Base-by-base conservation (phyloP, 2,329 filamentous ascomycete species). In the Albifimbria verrucaria region DNA sequence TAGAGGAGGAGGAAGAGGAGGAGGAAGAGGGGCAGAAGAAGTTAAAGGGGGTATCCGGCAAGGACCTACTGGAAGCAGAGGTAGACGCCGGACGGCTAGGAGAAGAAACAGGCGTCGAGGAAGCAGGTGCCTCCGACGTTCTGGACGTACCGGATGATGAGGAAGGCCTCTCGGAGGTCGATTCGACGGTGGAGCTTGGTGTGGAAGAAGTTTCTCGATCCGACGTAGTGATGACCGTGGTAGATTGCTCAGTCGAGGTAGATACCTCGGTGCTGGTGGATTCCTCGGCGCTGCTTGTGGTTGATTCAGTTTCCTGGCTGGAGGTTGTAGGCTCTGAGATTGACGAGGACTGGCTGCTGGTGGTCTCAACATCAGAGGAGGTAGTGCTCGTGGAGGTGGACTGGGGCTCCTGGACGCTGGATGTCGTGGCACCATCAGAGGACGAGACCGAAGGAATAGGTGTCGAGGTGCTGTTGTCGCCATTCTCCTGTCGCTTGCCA, bases 31-130 rank as follows among this genome's bases (percentile, higher is more conserved):
- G 55, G 56, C 60, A 56, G 55, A 48, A 24, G 42, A 39, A n/a
- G 23, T 23, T 9, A 50, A 45, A 56, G 23, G 10, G 44, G 41
- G 18, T 28, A 53, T 49, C 28, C 44, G 52, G 45, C 28, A 58
- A 54, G 41, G 52, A 54, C 53, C 54, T 57, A 26, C 51, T 52
- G 49, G 55, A 23, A 53, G 52, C 58, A 54, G 62, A 55, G 59
- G 59, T 59, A 52, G 52, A 52, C 60, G 61, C 59, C 49, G 61
- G 62, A 64, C 57, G 61, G 52, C 39, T 61, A 62, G 52, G 58
- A 49, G 56, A 54, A 49, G 52, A 58, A 55, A 59, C 65, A 49
- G 58, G 59, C 63, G 66, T 62, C 63, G 64, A 61, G 52, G 67
- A 64, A 58, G 57, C 56, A 61, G 65, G 57, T 50, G 60, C 54